Percentiles rank a stretch among this genome's conserved stretches.
Evolutionary conservation across 169 alveolate species (phyloP).

Genomic region (Eimeria praecox): DNA sequence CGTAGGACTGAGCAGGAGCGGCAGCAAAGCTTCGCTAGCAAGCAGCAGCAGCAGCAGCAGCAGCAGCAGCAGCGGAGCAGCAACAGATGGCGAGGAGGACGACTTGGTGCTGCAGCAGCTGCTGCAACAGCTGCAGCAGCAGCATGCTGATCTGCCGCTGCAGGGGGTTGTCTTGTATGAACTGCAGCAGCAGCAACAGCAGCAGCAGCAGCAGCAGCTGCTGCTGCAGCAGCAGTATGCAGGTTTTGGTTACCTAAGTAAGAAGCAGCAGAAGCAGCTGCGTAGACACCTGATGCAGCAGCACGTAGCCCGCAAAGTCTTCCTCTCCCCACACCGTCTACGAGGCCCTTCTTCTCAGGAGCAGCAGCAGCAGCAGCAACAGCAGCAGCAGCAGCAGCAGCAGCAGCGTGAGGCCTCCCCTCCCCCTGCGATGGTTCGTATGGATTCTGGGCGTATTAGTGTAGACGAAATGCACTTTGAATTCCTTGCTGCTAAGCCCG

Average conservation of each 20-base stretch:
- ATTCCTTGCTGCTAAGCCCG: background rate
- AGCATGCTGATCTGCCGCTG: conserved; percentile 9
- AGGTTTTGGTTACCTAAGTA: no score
- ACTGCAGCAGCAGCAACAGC: background rate
- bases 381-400: conserved; percentile 42
- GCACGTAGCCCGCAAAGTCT: background rate
- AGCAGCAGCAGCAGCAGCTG: background rate
- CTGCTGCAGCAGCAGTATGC: conserved; percentile 17
- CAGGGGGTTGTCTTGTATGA: conserved; percentile 19
- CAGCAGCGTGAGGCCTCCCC: conserved; percentile 18
- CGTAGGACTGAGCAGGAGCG: conserved; percentile 43
- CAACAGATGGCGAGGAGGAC: background rate
- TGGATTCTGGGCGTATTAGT: background rate
- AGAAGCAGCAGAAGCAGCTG: conserved; percentile 42
- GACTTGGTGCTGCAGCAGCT: conserved; percentile 47
- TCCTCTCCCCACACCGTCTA: background rate
- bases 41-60: conserved; percentile 19
- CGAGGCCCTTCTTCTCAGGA: background rate
- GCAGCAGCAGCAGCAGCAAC: conserved; percentile 8
- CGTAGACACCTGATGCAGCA: conserved; percentile 26
- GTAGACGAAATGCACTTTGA: conserved; percentile 26
- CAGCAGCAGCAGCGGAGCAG: conserved; percentile 37
- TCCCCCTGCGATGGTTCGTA: conserved; percentile 26
- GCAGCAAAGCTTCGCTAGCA: conserved; percentile 40
- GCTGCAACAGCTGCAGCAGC: conserved; percentile 37